Percentiles rank a stretch among this genome's conserved stretches.
phyloP scores from a whole-genome alignment of 192 early-diverging fungal genomes.

The Rhizophagus clarus region DNA sequence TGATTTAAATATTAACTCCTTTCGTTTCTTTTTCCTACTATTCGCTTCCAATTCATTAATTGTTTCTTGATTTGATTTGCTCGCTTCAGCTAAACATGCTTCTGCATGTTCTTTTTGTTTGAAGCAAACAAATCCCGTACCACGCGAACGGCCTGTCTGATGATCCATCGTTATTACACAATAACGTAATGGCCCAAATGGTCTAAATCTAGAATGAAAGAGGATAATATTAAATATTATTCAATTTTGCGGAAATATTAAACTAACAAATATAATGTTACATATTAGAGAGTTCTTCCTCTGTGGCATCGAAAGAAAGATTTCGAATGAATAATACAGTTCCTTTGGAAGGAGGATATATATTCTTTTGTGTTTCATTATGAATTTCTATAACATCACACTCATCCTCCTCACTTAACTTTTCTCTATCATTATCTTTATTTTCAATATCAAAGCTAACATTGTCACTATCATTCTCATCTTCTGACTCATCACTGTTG shows the following conservation, averaged over 20 bases:
- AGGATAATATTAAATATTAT: background rate
- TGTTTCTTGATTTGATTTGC: conserved; percentile 55
- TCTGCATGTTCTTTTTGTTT: conserved; percentile 68
- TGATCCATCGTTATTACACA: conserved; percentile 82
- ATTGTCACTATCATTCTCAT: background rate
- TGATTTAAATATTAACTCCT: conserved; percentile 52
- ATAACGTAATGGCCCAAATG: conserved; percentile 79
- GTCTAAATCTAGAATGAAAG: conserved; percentile 54
- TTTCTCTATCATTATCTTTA: conserved; percentile 36
- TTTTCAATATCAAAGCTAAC: conserved; percentile 35
- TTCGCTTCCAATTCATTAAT: conserved; percentile 24
- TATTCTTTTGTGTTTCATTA: conserved; percentile 42
- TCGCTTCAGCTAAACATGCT: conserved; percentile 72
- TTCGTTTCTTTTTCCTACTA: conserved; percentile 59
- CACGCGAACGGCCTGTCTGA: conserved; percentile 81
- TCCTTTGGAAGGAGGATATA: conserved; percentile 53
- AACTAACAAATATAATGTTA: background rate
- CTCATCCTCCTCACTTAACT: conserved; percentile 34
- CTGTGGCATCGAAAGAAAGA: conserved; percentile 86
- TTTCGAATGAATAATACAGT: conserved; percentile 94
- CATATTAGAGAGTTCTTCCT: conserved; percentile 62
- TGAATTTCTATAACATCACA: conserved; percentile 39
- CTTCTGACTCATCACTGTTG: conserved; percentile 46
- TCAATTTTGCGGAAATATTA: background rate
- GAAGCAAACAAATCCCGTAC: conserved; percentile 96